Evolutionary conservation across 2,329 filamentous ascomycete genomes (phyloP), one percentile per base, ranked within the genome.

Genomic region (Botrytis byssoidea): DNA sequence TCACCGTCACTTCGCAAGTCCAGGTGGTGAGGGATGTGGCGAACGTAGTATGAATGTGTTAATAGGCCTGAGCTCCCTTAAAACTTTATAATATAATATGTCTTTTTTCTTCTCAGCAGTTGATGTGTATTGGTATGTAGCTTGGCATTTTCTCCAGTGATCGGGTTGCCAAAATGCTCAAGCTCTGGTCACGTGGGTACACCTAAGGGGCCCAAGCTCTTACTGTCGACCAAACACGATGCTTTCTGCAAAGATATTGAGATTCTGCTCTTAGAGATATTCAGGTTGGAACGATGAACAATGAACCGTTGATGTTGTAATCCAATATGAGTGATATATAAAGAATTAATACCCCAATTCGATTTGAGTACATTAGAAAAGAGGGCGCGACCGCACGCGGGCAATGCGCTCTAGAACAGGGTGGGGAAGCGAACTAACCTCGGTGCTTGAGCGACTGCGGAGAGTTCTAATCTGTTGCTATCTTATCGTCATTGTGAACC

Each of bases 1-100:
- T 68, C 18, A 55, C 32, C 20, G 65, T 68, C n/a, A 68, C 46
- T 40, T 68, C 65, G 44, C 44, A 68, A 29, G 65, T 68, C 7
- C 46, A 68, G 42, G 65, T 68, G 32, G 51, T 57, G 51, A 57
- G 51, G 51, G 51, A 57, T 57, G n/a, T 7, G 8, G n/a, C 51
- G 51, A 29, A 32, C 16, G 5, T 57, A 57, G 51, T 57, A 57
- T 57, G n/a, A 29, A 57, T 18, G 9, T 32, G 14, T 57, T 7
- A 18, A 57, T 4, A 18, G n/a, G 51, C 18, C 6, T 9, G 12
- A 7, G n/a, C 29, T 14, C 51, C n/a, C 51, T 32, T 57, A 4
- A 29, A 57, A 29, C n/a, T 3, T 57, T 57, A 29, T 29, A 57
- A 57, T 57, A 57, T 32, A 57, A 29, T 57, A 29, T 57, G 16